Evolutionary conservation across 1,284 basidiomycete species (phyloP).

Genomic region (Schizopora paradoxa): DNA sequence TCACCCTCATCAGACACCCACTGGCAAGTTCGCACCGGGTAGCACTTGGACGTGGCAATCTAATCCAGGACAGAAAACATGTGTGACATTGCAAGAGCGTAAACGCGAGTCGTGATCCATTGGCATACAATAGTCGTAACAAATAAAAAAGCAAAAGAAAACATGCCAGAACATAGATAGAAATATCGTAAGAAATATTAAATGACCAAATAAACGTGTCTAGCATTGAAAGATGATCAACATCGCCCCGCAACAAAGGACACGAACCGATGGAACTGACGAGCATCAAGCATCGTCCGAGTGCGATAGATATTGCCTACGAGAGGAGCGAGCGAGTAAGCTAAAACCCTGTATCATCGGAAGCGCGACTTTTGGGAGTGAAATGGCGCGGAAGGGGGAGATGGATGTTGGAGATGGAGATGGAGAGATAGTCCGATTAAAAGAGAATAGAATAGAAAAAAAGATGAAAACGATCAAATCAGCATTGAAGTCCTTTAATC

Average conservation of each 20-base stretch:
- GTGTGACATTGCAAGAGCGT: too few relatives aligned
- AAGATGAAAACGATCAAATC: background rate
- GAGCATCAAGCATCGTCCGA: background rate
- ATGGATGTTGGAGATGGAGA: background rate
- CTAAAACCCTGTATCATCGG: too few relatives aligned
- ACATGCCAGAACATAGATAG: slow-evolving; percentile 13
- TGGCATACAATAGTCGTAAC: too few relatives aligned
- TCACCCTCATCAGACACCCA: too few relatives aligned
- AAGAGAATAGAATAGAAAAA: background rate
- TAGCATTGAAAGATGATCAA: slow-evolving; percentile 12
- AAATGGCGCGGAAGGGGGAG: background rate
- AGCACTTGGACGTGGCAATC: too few relatives aligned
- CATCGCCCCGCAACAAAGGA: slow-evolving; percentile 8
- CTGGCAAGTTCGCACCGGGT: too few relatives aligned
- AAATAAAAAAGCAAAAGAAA: too few relatives aligned
- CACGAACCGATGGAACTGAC: too few relatives aligned
- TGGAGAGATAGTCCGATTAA: background rate
- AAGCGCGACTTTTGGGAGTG: too few relatives aligned
- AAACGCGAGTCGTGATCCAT: too few relatives aligned
- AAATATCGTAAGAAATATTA: slow-evolving; percentile 6
- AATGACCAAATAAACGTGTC: slow-evolving; percentile 3
- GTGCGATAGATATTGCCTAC: background rate
- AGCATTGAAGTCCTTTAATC: slow-evolving; percentile 21
- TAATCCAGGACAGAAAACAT: too few relatives aligned
- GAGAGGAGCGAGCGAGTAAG: too few relatives aligned